Base-by-base conservation (phyloP, 1,139 yeast genomes). In the Petasospora fabianii region DNA sequence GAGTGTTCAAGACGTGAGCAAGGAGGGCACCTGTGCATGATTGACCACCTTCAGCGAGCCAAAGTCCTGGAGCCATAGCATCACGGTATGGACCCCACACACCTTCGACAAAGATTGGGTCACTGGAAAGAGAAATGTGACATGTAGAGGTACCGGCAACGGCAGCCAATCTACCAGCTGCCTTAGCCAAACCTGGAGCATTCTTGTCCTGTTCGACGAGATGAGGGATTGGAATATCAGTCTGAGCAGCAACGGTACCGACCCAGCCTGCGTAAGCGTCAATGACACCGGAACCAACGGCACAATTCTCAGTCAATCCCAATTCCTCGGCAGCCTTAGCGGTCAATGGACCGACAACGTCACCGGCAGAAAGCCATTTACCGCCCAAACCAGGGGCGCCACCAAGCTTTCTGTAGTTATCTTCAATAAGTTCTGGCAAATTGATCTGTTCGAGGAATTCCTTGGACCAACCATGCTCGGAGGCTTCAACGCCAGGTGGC, bases 41-140 rank as follows among this genome's bases (percentile, higher is more conserved):
- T 64, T 92, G 98, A 15, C 98, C 98, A 56, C 98, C 98, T 66
- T 92, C 98, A n/a, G 97, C 96, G 53, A 88, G 73, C 97, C 97
- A 92, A 56, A 73, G 82, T 11, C 81, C 88, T 27, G 86, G 84
- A 15, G 94, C 85, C 69, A 92, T 73, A 10, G 86, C 96, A 60
- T 90, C 96, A 55, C 88, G 75, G 65, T 92, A 92, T 4, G 98
- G 98, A 16, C 98, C 98, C 98, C 98, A 92, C 24, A 92, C 97
- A 42, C 98, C 98, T 35, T 87, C 79, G 12, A 92, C 97, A 60
- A 92, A 90, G 35, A 87, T 77, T 0, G 96, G 85, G 24, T 85
- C 83, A 48, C 77, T 74, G 26, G 96, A 84, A 75, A 90, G 74
- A 44, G 88, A 90, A 54, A 92, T 78, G 62, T 92, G 98, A 61